Percentiles rank a stretch among this genome's conserved stretches.
Evolutionary conservation across 2,329 filamentous ascomycete genomes (phyloP).

Genomic region (Fusarium tupiense): DNA sequence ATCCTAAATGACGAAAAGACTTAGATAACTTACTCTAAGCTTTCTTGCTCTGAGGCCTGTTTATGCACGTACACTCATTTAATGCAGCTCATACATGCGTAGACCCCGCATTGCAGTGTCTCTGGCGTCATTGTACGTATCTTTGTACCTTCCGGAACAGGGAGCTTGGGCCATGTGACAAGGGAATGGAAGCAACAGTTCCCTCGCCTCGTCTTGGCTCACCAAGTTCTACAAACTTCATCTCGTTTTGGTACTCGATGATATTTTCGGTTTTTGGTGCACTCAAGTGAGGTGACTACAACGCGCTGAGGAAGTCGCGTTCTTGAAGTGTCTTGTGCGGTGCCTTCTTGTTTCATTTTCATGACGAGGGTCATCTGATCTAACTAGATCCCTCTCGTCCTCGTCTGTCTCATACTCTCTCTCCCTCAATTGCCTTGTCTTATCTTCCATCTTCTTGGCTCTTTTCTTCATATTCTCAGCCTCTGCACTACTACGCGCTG

Average conservation of each 20-base stretch:
- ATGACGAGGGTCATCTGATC: conserved; percentile 25
- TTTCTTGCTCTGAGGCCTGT: neutral
- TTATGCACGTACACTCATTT: conserved; percentile 24
- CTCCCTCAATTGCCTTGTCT: conserved; percentile 33
- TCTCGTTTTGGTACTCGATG: neutral
- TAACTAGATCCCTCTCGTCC: conserved; percentile 3
- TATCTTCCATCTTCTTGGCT: conserved; percentile 14
- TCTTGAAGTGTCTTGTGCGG: conserved; percentile 2
- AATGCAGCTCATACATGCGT: conserved; percentile 36
- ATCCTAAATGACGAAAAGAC: neutral
- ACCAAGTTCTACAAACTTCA: conserved; percentile 27
- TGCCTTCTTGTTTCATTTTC: conserved; percentile 14
- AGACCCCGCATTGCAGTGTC: conserved; percentile 28
- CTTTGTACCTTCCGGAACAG: conserved; percentile 3
- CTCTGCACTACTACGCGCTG: conserved; percentile 13
- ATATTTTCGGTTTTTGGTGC: neutral
- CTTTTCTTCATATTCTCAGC: conserved; percentile 21
- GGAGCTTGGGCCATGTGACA: conserved; percentile 43
- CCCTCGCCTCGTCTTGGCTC: conserved; percentile 19
- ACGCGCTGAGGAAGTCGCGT: conserved; percentile 17
- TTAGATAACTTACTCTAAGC: neutral
- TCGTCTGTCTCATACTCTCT: conserved; percentile 5
- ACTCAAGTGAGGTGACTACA: conserved; percentile 1
- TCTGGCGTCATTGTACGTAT: conserved; percentile 37
- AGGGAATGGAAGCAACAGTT: conserved; percentile 19